A percentile compares a stretch with the other conserved stretches of the same genome.
Conservation (phyloP, 768 basidiomycete genomes). For the Pleurotus platypus region DNA sequence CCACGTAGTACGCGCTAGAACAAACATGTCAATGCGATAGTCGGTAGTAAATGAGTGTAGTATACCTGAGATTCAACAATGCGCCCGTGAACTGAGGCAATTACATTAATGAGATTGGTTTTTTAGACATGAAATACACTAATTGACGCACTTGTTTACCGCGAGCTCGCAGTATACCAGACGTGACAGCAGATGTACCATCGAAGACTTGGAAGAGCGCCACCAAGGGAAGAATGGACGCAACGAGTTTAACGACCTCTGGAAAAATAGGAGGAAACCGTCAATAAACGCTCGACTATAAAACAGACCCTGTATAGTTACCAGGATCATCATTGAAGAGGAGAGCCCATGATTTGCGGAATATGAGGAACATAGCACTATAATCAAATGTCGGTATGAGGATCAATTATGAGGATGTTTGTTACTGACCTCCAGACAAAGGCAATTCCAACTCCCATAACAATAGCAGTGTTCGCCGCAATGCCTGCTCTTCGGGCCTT, state of each 20-base stretch:
- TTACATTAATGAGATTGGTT: too few relatives aligned
- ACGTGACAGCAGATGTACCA: slow-evolving; percentile 60
- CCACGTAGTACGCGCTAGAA: slow-evolving; percentile 67
- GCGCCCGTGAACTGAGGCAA: slow-evolving; percentile 60
- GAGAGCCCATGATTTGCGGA: slow-evolving; percentile 66
- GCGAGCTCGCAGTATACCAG: slow-evolving; percentile 77
- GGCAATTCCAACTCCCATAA: slow-evolving; percentile 64
- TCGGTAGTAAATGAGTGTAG: slow-evolving; percentile 1
- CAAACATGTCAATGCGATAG: background rate
- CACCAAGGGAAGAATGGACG: slow-evolving; percentile 70
- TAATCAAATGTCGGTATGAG: background rate
- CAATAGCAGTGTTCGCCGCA: slow-evolving; percentile 59
- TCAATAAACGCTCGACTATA: too few relatives aligned
- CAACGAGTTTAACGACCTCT: slow-evolving; percentile 51
- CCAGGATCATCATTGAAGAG: slow-evolving; percentile 66
- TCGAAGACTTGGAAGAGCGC: slow-evolving; percentile 87
- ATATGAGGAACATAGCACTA: slow-evolving; percentile 53
- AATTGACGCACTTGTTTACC: slow-evolving; percentile 59
- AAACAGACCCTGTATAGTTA: too few relatives aligned
- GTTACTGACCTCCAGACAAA: slow-evolving; percentile 55
- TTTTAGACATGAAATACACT: too few relatives aligned
- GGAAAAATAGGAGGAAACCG: too few relatives aligned
- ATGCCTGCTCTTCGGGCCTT: slow-evolving; percentile 71
- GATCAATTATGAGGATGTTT: too few relatives aligned
- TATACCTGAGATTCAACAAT: slow-evolving; percentile 69